Conservation (phyloP, 2,329 filamentous ascomycete genomes). For the Chlorencoelia australis region DNA sequence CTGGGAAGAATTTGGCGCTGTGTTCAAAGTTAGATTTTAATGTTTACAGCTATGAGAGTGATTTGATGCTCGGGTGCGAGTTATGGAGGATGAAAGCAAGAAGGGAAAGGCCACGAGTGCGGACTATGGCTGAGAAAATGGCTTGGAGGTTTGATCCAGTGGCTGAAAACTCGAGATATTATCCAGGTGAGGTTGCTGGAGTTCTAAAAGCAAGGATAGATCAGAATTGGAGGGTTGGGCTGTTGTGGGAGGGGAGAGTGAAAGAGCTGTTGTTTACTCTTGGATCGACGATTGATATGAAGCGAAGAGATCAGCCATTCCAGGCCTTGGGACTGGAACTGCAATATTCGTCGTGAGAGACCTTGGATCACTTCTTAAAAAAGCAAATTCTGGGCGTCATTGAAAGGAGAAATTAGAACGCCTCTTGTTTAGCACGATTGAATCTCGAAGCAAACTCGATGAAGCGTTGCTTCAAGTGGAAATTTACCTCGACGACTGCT, state of each 20-base stretch:
- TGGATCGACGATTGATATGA: conserved; percentile 75
- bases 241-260: conserved; percentile 87
- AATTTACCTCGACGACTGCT: no score
- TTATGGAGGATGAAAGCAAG: conserved; percentile 60
- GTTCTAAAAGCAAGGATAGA: conserved; percentile 86
- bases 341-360: conserved; percentile 65
- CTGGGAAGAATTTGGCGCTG: conserved; percentile 70
- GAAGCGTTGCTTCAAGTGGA: no score
- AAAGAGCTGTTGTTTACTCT: conserved; percentile 90
- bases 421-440: no score
- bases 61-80: conserved; percentile 85
- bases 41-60: conserved; percentile 94
- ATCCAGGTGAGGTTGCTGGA: conserved; percentile 63
- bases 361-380: no score
- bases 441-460: no score
- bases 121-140: conserved; percentile 45
- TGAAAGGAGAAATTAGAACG: no score
- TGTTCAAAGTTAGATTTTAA: conserved; percentile 95
- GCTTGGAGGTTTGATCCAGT: conserved; percentile 38
- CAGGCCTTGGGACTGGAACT: conserved; percentile 68
- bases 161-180: conserved; percentile 17
- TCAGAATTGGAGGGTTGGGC: conserved; percentile 73
- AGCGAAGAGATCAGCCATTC: conserved; percentile 65
- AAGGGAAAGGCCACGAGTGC: conserved; percentile 24
- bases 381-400: no score